phyloP scores from a whole-genome alignment of 805 yeast genomes.

The Barnettozyma californica region DNA sequence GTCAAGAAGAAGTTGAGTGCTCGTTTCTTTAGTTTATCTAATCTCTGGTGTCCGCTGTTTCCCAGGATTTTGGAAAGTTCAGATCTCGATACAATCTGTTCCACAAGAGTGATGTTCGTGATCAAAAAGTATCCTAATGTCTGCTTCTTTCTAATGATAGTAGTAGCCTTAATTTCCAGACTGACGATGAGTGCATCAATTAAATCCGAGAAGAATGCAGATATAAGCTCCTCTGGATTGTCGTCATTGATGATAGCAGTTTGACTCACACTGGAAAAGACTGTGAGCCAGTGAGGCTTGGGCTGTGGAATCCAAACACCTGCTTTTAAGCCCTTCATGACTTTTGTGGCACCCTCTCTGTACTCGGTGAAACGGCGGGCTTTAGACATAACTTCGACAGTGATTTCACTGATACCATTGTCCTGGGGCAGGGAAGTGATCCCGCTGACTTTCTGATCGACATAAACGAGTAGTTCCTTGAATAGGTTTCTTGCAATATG shows the following conservation, averaged over 20 bases:
- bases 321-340: conserved; percentile 46
- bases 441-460: conserved; percentile 45
- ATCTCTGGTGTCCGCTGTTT: conserved; percentile 51
- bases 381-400: conserved; percentile 67
- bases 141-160: conserved; percentile 28
- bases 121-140: conserved; percentile 64
- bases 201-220: conserved; percentile 69
- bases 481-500: conserved; percentile 39
- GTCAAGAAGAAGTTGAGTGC: conserved; percentile 65
- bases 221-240: conserved; percentile 47
- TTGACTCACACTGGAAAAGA: conserved; percentile 44
- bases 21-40: conserved; percentile 65
- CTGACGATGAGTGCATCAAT: conserved; percentile 67
- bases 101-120: conserved; percentile 69
- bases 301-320: conserved; percentile 67
- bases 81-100: conserved; percentile 61
- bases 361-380: conserved; percentile 62
- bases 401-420: conserved; percentile 63
- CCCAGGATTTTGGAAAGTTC: conserved; percentile 53
- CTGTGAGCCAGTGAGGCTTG: conserved; percentile 47
- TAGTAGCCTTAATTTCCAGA: conserved; percentile 55
- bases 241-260: conserved; percentile 32
- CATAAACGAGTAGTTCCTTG: conserved; percentile 48
- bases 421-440: conserved; percentile 54
- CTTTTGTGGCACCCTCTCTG: conserved; percentile 43